phyloP scores from a whole-genome alignment of 352 stramenopile species.

The Pythium aquatile region DNA sequence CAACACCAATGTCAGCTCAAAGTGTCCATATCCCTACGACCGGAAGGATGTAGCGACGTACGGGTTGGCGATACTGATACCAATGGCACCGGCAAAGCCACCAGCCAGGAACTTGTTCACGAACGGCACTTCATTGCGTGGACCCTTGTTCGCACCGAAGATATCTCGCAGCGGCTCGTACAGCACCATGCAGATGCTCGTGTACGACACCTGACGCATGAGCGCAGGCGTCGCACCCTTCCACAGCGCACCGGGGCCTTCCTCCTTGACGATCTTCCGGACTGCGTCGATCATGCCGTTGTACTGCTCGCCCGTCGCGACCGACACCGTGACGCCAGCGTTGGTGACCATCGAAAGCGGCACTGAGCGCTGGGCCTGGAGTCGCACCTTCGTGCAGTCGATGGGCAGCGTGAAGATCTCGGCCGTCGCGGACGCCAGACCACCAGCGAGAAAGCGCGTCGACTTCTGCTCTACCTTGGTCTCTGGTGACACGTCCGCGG shows the following conservation, averaged over 20 bases:
- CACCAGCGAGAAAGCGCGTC: conserved; percentile 71
- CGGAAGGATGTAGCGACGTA: conserved; percentile 33
- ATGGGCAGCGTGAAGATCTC: conserved; percentile 84
- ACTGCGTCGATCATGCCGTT: conserved; percentile 74
- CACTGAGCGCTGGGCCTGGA: conserved; percentile 68
- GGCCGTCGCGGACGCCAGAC: conserved; percentile 61
- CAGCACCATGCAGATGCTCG: conserved; percentile 83
- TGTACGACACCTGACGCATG: conserved; percentile 84
- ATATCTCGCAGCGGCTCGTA: conserved; percentile 83
- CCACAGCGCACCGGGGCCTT: conserved; percentile 66
- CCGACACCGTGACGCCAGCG: conserved; percentile 29
- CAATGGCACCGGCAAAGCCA: conserved; percentile 72
- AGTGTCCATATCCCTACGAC: neutral
- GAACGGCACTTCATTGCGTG: conserved; percentile 56
- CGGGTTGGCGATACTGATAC: conserved; percentile 83
- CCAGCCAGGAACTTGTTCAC: conserved; percentile 80
- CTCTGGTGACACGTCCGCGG: conserved; percentile 13
- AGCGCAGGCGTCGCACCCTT: conserved; percentile 78
- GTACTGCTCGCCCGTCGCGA: conserved; percentile 42
- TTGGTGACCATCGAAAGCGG: conserved; percentile 23
- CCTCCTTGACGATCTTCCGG: conserved; percentile 64
- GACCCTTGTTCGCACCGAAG: conserved; percentile 47
- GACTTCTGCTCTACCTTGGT: conserved; percentile 53
- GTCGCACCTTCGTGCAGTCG: conserved; percentile 84
- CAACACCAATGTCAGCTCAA: conserved; percentile 11